A percentile compares a stretch with the other conserved stretches of the same genome.
These are phyloP conservation scores for Ambrosiella xylebori DNA, from an alignment of 2,329 filamentous ascomycete species.

Conservation along the genomic window DNA sequence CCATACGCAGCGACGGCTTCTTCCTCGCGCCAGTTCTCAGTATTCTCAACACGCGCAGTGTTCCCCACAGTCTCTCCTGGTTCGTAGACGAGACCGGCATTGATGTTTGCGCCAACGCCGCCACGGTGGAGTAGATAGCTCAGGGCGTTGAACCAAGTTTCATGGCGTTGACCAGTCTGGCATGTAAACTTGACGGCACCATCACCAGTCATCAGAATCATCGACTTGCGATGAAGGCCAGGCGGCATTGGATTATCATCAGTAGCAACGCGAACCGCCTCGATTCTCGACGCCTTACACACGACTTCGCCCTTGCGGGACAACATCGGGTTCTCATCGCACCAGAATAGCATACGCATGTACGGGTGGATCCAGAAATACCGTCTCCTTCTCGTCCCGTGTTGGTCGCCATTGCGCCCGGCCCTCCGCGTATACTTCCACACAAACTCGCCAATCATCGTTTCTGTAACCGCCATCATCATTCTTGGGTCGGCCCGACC, in stretches of 20 bases:
- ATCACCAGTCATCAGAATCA: constrained; percentile 78
- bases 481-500: constrained; percentile 69
- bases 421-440: constrained; percentile 98
- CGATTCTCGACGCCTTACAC: constrained; percentile 83
- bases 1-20: constrained; percentile 10
- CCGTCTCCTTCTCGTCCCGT: constrained; percentile 72
- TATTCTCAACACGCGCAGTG: constrained; percentile 56
- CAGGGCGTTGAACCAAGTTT: constrained; percentile 96
- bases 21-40: constrained; percentile 43
- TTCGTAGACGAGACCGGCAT: constrained; percentile 18
- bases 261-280: constrained; percentile 76
- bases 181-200: constrained; percentile 88
- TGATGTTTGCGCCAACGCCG: constrained; percentile 33
- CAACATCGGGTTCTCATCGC: constrained; percentile 66
- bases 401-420: constrained; percentile 65
- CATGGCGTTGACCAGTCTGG: constrained; percentile 80
- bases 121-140: constrained; percentile 80
- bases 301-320: constrained; percentile 60
- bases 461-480: constrained; percentile 98
- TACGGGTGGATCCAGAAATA: constrained; percentile 99
- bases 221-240: constrained; percentile 82
- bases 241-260: constrained; percentile 94
- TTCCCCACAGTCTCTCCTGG: constrained; percentile 39
- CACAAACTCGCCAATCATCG: constrained; percentile 96
- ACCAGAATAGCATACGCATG: constrained; percentile 93